Percentiles rank a stretch among this genome's conserved stretches.
Evolutionary conservation across 768 basidiomycete species (phyloP).

Genomic region (Stropharia rugosoannulata): DNA sequence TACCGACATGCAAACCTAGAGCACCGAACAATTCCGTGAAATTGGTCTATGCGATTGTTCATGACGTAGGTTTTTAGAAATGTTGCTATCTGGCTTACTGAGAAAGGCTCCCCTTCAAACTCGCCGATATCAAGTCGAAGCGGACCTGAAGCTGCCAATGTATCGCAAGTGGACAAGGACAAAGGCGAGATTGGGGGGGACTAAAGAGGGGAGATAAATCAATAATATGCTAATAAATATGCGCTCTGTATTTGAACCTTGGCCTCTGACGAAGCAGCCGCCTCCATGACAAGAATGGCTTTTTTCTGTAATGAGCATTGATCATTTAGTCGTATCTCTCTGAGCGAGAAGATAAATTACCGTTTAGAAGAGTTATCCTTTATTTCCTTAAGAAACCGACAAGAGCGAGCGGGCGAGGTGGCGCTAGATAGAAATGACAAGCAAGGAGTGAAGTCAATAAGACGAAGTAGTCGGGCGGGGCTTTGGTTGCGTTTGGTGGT

Average conservation of each 20-base stretch:
- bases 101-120: slow-evolving; percentile 24
- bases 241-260: not conserved
- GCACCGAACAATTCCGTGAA: slow-evolving; percentile 29
- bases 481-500: slow-evolving; percentile 16
- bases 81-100: slow-evolving; percentile 2
- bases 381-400: not conserved
- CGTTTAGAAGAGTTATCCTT: not conserved
- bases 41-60: slow-evolving; percentile 22
- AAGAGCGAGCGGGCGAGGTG: slow-evolving; percentile 4
- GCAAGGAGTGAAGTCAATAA: not conserved
- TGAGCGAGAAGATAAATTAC: not conserved
- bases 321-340: not conserved
- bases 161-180: not conserved
- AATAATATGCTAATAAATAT: not conserved
- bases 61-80: not conserved
- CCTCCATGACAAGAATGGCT: not conserved
- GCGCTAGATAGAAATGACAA: not conserved
- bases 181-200: slow-evolving; percentile 4
- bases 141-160: not conserved
- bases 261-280: not conserved
- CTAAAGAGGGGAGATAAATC: not conserved
- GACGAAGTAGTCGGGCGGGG: not conserved
- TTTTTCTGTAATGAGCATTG: not conserved
- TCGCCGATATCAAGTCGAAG: slow-evolving; percentile 20
- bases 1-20: slow-evolving; percentile 12